These are phyloP conservation scores for Nemania sp. DNA, from an alignment of 2,329 filamentous ascomycete species.

Conservation along the genomic window DNA sequence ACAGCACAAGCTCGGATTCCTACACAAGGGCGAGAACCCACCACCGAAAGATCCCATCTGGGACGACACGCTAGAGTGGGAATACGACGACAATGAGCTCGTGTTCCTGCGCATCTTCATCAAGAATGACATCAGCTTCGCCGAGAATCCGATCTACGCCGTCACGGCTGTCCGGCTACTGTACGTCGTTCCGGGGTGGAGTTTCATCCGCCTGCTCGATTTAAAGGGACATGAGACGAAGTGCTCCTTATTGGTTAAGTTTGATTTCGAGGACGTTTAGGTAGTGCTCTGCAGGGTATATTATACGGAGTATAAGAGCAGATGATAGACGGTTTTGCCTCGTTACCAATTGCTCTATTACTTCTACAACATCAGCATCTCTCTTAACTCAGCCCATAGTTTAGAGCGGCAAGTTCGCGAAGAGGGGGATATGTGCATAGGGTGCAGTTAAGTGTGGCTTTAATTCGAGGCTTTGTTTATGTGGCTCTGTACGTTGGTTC, in stretches of 20 bases:
- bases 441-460: no score
- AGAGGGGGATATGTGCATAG: no score
- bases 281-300: not conserved
- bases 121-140: slow-evolving; percentile 74
- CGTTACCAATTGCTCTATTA: no score
- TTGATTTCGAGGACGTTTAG: slow-evolving; percentile 65
- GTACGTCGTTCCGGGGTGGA: slow-evolving; percentile 63
- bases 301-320: no score
- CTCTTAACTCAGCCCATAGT: no score
- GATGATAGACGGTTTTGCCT: no score
- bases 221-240: slow-evolving; percentile 72
- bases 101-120: slow-evolving; percentile 73
- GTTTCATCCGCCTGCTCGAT: slow-evolving; percentile 73
- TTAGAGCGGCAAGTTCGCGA: no score
- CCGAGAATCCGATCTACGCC: slow-evolving; percentile 71
- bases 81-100: slow-evolving; percentile 75
- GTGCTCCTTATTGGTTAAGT: slow-evolving; percentile 71
- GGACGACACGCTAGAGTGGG: slow-evolving; percentile 75
- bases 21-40: slow-evolving; percentile 70
- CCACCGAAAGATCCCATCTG: slow-evolving; percentile 71
- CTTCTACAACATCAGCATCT: no score
- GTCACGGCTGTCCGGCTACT: slow-evolving; percentile 69
- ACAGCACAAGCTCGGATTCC: slow-evolving; percentile 67
- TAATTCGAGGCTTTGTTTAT: no score
- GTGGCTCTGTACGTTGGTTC: no score